phyloP scores from a whole-genome alignment of 2,329 filamentous ascomycete species.

The Exophiala aquamarina region DNA sequence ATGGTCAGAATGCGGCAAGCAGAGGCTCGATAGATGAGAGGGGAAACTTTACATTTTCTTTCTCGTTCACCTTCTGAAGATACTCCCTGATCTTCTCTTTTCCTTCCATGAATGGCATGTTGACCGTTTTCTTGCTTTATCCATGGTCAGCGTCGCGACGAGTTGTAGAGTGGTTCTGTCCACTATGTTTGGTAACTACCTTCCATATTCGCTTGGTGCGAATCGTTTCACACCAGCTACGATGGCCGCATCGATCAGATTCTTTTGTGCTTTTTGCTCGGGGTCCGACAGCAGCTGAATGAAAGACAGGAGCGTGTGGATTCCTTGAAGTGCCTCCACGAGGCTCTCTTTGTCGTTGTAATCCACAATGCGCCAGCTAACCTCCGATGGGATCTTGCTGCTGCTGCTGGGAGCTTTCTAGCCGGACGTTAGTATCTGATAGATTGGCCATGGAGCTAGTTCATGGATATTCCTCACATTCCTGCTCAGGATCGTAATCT shows the following conservation, averaged over 20 bases:
- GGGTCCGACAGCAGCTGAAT: constrained; percentile 7
- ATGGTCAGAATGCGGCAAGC: not conserved
- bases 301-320: constrained; percentile 18
- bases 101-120: too few relatives aligned
- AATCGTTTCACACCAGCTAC: constrained; percentile 32
- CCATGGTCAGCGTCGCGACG: too few relatives aligned
- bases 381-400: too few relatives aligned
- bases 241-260: constrained; percentile 33
- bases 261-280: constrained; percentile 12
- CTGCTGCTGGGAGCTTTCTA: too few relatives aligned
- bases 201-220: constrained; percentile 37
- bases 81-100: too few relatives aligned
- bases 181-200: not conserved
- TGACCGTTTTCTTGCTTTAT: not conserved
- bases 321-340: constrained; percentile 7
- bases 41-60: too few relatives aligned
- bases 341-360: constrained; percentile 16
- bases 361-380: constrained; percentile 1
- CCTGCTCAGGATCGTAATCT: constrained; percentile 53
- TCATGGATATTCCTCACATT: constrained; percentile 36
- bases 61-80: too few relatives aligned
- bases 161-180: too few relatives aligned
- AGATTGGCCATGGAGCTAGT: too few relatives aligned
- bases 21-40: too few relatives aligned
- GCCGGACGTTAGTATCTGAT: too few relatives aligned